Conservation (phyloP, 805 yeast genomes). For the Nakazawaea laoshanensis region DNA sequence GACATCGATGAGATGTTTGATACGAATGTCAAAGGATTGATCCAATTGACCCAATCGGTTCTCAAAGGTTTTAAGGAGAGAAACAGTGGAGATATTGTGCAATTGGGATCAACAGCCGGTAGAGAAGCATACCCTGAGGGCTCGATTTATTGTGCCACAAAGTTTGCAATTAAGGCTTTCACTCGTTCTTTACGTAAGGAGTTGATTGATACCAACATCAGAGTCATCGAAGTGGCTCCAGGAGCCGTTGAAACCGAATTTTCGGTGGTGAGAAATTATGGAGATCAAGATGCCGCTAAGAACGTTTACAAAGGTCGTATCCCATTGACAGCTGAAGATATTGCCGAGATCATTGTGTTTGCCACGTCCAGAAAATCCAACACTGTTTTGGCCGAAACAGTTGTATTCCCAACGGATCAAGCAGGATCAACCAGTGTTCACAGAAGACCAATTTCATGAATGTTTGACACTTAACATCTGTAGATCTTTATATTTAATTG, state of each 20-base stretch:
- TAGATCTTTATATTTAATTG: conserved; percentile 7
- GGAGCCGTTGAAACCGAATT: conserved; percentile 79
- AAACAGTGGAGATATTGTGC: conserved; percentile 66
- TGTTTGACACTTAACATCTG: conserved; percentile 6
- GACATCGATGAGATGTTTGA: conserved; percentile 74
- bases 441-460: conserved; percentile 12
- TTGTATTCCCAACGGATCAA: conserved; percentile 81
- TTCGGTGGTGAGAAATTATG: conserved; percentile 54
- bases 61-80: conserved; percentile 63
- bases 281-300: conserved; percentile 52
- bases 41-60: conserved; percentile 74
- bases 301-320: conserved; percentile 58
- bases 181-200: conserved; percentile 58
- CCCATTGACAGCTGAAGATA: conserved; percentile 65
- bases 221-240: conserved; percentile 70
- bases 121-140: conserved; percentile 77
- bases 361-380: conserved; percentile 60
- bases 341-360: conserved; percentile 68
- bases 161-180: conserved; percentile 65
- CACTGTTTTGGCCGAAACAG: conserved; percentile 70
- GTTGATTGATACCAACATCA: conserved; percentile 41
- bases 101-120: conserved; percentile 73
- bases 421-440: conserved; percentile 66
- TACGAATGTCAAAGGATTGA: conserved; percentile 83
- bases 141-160: conserved; percentile 68